Percentiles rank a stretch among this genome's conserved stretches.
phyloP scores from a whole-genome alignment of 2,329 filamentous ascomycete species.

The Leptographium galeiforme region DNA sequence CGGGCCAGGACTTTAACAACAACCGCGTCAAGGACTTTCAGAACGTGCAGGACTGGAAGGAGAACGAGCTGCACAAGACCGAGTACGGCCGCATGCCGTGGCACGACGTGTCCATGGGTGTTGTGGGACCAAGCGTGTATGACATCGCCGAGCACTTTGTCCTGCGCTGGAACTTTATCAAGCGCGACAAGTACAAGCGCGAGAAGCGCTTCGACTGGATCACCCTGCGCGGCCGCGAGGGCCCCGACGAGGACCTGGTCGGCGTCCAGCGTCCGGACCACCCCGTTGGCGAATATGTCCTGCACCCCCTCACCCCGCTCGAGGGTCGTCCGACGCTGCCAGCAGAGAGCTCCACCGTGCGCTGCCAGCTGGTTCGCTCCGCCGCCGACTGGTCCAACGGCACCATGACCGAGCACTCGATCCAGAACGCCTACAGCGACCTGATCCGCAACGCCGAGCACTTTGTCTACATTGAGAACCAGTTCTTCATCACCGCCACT shows the following conservation, averaged over 20 bases:
- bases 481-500: slow-evolving; percentile 95
- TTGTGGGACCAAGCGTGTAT: slow-evolving; percentile 81
- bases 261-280: slow-evolving; percentile 81
- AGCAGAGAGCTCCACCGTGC: slow-evolving; percentile 55
- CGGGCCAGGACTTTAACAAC: slow-evolving; percentile 96
- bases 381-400: slow-evolving; percentile 91
- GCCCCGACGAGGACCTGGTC: slow-evolving; percentile 70
- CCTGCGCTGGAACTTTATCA: slow-evolving; percentile 90
- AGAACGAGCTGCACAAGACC: slow-evolving; percentile 81
- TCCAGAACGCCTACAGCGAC: slow-evolving; percentile 77
- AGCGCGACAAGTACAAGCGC: slow-evolving; percentile 95
- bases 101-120: slow-evolving; percentile 88
- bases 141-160: slow-evolving; percentile 95
- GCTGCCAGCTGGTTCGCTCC: slow-evolving; percentile 77
- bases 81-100: slow-evolving; percentile 95
- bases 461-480: slow-evolving; percentile 95
- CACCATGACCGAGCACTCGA: slow-evolving; percentile 70
- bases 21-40: slow-evolving; percentile 94
- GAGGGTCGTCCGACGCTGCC: slow-evolving; percentile 38
- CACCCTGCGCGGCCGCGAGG: slow-evolving; percentile 59
- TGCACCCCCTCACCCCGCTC: slow-evolving; percentile 63
- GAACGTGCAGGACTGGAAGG: slow-evolving; percentile 80
- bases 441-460: slow-evolving; percentile 80
- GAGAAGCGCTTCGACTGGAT: slow-evolving; percentile 77
- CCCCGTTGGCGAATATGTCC: slow-evolving; percentile 74